A percentile compares a stretch with the other conserved stretches of the same genome.
Evolutionary conservation across 1,139 yeast genomes (phyloP).

Genomic region (Geotrichum bryndzae): DNA sequence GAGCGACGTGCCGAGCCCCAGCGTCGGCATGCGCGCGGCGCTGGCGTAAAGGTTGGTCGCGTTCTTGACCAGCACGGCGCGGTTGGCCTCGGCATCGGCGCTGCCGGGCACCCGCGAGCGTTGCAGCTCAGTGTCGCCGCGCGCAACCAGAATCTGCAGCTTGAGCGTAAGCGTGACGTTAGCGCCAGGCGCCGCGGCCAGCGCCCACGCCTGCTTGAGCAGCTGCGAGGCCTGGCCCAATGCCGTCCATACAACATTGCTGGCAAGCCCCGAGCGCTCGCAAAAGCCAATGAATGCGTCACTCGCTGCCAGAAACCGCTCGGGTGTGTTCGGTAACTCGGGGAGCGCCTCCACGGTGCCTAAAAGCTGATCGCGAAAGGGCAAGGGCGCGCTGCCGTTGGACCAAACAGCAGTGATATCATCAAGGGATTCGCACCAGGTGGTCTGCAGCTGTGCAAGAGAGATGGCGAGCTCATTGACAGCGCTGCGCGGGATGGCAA

Average conservation of each 20-base stretch:
- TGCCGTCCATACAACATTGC: conserved; percentile 9
- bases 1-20: not conserved
- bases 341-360: not conserved
- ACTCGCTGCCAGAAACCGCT: conserved; percentile 25
- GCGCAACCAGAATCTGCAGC: conserved; percentile 21
- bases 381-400: not conserved
- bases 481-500: not conserved
- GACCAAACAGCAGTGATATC: conserved; percentile 4
- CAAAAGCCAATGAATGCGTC: conserved; percentile 25
- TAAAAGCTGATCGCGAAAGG: not conserved
- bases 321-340: conserved; percentile 21
- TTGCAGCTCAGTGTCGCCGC: conserved; percentile 22
- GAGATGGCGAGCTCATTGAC: conserved; percentile 2
- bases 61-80: conserved; percentile 21
- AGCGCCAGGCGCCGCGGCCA: conserved; percentile 3
- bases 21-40: conserved; percentile 17
- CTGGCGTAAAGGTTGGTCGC: conserved; percentile 26
- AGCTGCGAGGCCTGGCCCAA: conserved; percentile 7
- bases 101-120: conserved; percentile 21
- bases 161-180: conserved; percentile 16
- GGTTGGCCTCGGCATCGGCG: conserved; percentile 23
- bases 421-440: conserved; percentile 9
- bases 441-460: conserved; percentile 9
- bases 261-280: conserved; percentile 11
- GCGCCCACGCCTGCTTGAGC: conserved; percentile 15